These are phyloP conservation scores for Hydnum rufescens DNA, from an alignment of 768 basidiomycete genomes.

Conservation along the genomic window DNA sequence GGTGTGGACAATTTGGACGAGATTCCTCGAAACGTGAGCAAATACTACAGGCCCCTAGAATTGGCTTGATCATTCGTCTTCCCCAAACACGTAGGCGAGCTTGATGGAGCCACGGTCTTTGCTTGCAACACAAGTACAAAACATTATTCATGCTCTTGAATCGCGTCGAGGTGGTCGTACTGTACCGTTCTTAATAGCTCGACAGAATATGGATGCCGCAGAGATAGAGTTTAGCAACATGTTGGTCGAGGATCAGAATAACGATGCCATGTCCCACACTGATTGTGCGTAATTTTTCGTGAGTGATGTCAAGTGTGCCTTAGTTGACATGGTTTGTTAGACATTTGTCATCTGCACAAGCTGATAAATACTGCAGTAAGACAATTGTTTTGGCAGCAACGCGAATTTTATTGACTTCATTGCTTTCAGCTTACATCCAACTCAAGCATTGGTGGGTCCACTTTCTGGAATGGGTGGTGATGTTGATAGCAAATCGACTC, in stretches of 20 bases:
- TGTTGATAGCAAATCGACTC: too few species aligned
- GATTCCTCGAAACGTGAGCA: not conserved
- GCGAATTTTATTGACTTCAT: not conserved
- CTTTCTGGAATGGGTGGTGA: slow-evolving; percentile 1
- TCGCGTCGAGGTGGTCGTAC: slow-evolving; percentile 29
- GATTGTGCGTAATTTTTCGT: slow-evolving; percentile 41
- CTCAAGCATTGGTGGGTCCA: not conserved
- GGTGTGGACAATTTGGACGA: slow-evolving; percentile 55
- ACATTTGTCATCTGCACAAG: not conserved
- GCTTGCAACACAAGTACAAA: slow-evolving; percentile 68
- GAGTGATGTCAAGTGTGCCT: not conserved
- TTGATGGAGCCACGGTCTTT: slow-evolving; percentile 18
- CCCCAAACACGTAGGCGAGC: not conserved
- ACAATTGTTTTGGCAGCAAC: not conserved
- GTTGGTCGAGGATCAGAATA: slow-evolving; percentile 93
- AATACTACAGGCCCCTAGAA: too few species aligned
- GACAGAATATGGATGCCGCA: slow-evolving; percentile 80
- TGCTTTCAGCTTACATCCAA: not conserved
- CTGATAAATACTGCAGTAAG: not conserved
- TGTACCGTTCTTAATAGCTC: slow-evolving; percentile 36
- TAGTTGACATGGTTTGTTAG: not conserved
- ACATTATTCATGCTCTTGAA: slow-evolving; percentile 55
- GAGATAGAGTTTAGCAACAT: slow-evolving; percentile 96
- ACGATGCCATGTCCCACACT: slow-evolving; percentile 78
- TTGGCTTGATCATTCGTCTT: not conserved